phyloP scores from a whole-genome alignment of 805 yeast species.

The Debaryomyces maramus region DNA sequence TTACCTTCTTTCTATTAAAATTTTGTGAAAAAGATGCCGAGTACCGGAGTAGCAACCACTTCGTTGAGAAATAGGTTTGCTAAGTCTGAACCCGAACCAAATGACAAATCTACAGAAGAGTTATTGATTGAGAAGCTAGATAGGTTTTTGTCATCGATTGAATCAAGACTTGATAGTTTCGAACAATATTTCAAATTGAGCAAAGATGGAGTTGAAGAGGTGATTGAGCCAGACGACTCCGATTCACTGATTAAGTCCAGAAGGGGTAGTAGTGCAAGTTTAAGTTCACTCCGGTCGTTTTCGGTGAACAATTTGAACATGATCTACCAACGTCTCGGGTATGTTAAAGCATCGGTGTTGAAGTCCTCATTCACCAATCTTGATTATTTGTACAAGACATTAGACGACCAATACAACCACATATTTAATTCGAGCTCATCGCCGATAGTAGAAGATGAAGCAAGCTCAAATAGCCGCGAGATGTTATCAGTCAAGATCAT shows the following conservation, averaged over 20 bases:
- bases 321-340: slow-evolving; percentile 35
- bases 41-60: not conserved
- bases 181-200: slow-evolving; percentile 38
- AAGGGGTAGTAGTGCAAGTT: slow-evolving; percentile 28
- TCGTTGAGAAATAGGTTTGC: not conserved
- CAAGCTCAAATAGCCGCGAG: slow-evolving; percentile 19
- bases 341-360: slow-evolving; percentile 38
- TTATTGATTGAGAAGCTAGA: slow-evolving; percentile 41
- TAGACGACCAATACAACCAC: slow-evolving; percentile 43
- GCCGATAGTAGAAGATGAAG: not conserved
- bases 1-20: not conserved
- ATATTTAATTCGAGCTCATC: slow-evolving; percentile 22
- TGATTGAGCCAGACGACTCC: slow-evolving; percentile 2
- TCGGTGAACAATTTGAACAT: slow-evolving; percentile 33
- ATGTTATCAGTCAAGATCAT: slow-evolving; percentile 38
- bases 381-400: slow-evolving; percentile 37
- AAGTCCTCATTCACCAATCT: slow-evolving; percentile 37
- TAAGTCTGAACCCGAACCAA: not conserved
- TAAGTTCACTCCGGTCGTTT: slow-evolving; percentile 28
- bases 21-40: not conserved
- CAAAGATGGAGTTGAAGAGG: not conserved
- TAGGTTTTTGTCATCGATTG: slow-evolving; percentile 42
- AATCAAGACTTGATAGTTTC: slow-evolving; percentile 38
- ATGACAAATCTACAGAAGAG: slow-evolving; percentile 32
- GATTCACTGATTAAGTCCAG: slow-evolving; percentile 15